Percentiles rank a stretch among this genome's conserved stretches.
phyloP scores from a whole-genome alignment of 805 yeast genomes.

The Jamesozyma gamospora region DNA sequence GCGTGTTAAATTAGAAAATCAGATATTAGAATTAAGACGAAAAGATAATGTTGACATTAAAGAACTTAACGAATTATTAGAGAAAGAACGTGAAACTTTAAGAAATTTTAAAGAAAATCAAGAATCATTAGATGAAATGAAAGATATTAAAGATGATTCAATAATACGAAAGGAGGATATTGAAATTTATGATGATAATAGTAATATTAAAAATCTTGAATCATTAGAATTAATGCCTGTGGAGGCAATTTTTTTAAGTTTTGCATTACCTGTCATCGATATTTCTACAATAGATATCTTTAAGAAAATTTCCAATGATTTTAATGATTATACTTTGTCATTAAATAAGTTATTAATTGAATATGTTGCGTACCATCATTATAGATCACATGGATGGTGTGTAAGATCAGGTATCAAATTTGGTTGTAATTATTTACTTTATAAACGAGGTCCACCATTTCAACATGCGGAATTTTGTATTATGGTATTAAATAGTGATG shows the following conservation, averaged over 20 bases:
- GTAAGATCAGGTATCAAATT: constrained; percentile 85
- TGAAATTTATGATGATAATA: constrained; percentile 25
- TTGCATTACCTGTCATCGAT: constrained; percentile 43
- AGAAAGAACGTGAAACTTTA: constrained; percentile 26
- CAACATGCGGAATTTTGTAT: constrained; percentile 86
- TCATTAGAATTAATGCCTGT: constrained; percentile 59
- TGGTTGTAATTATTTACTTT: constrained; percentile 76
- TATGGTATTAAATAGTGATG: constrained; percentile 22
- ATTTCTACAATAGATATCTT: constrained; percentile 19
- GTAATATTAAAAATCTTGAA: constrained; percentile 21
- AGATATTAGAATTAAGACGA: constrained; percentile 32
- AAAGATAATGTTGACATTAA: constrained; percentile 27
- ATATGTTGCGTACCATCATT: constrained; percentile 77
- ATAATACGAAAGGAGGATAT: constrained; percentile 31
- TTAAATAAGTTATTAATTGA: constrained; percentile 38
- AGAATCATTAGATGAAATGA: constrained; percentile 1
- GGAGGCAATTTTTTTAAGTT: constrained; percentile 62
- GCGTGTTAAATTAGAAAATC: constrained; percentile 50
- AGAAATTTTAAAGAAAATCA: constrained; percentile 27
- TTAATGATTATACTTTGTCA: constrained; percentile 9
- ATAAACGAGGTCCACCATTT: constrained; percentile 90
- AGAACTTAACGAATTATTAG: constrained; percentile 24
- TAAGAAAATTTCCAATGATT: constrained; percentile 10
- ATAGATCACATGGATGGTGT: constrained; percentile 88
- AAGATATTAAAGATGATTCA: neutral